A percentile compares a stretch with the other conserved stretches of the same genome.
Evolutionary conservation across 2,329 filamentous ascomycete genomes (phyloP).

Genomic region (Aspergillus fumigatus): DNA sequence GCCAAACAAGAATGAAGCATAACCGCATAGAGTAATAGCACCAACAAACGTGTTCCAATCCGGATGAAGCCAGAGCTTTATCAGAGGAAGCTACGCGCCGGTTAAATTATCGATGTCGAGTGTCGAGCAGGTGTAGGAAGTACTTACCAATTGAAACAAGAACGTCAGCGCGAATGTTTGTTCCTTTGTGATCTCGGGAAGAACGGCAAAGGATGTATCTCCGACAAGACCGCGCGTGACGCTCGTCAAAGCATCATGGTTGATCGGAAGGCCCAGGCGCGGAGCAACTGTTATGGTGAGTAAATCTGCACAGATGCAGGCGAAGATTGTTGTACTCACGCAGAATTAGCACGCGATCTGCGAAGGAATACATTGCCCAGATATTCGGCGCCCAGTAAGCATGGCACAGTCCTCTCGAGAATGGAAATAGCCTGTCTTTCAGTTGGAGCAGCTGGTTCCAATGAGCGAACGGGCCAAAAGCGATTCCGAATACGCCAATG

Average conservation of each 20-base stretch:
- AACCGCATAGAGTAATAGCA: conserved; percentile 85
- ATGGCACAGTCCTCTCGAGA: conserved; percentile 88
- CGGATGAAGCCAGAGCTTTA: conserved; percentile 75
- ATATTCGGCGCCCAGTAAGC: conserved; percentile 98
- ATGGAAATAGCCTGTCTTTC: conserved; percentile 81
- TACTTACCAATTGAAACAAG: conserved; percentile 65
- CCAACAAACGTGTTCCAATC: conserved; percentile 88
- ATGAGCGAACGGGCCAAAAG: conserved; percentile 82
- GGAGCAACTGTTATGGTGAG: conserved; percentile 65
- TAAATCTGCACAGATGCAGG: neutral
- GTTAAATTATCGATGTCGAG: conserved; percentile 18
- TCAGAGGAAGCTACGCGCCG: conserved; percentile 57
- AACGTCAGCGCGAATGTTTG: conserved; percentile 80
- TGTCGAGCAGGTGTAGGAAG: neutral
- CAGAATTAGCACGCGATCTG: conserved; percentile 76
- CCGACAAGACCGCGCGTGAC: conserved; percentile 91
- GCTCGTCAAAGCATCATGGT: conserved; percentile 72
- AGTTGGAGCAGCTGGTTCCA: conserved; percentile 82
- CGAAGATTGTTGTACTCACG: conserved; percentile 49
- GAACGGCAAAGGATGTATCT: conserved; percentile 87
- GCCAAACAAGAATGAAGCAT: conserved; percentile 93
- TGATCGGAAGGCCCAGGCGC: conserved; percentile 68
- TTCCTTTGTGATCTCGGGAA: conserved; percentile 78
- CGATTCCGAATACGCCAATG: conserved; percentile 64
- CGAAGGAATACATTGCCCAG: conserved; percentile 95